A percentile compares a stretch with the other conserved stretches of the same genome.
These are phyloP conservation scores for Lentinula guzmanii DNA, from an alignment of 768 basidiomycete genomes.

Conservation along the genomic window DNA sequence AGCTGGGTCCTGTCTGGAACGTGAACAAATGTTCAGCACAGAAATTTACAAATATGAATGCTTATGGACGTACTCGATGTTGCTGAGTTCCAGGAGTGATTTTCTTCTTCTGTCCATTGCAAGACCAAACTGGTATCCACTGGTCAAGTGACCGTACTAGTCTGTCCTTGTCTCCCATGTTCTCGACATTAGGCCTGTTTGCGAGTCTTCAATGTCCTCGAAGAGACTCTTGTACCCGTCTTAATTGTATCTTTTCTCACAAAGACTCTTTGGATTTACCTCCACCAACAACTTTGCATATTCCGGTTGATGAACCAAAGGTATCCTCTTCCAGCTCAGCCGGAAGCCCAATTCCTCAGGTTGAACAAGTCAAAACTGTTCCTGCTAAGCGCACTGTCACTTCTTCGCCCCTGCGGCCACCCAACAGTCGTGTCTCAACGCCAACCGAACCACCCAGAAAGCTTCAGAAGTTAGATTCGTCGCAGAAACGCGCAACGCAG, in stretches of 20 bases:
- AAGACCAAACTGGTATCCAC: not conserved
- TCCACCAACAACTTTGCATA: conserved; percentile 27
- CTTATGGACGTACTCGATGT: not conserved
- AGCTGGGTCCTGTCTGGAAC: conserved; percentile 40
- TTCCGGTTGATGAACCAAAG: conserved; percentile 28
- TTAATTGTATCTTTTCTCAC: conserved; percentile 67
- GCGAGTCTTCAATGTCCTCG: conserved; percentile 56
- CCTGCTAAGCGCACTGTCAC: conserved; percentile 49
- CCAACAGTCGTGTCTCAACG: conserved; percentile 13
- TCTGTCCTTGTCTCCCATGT: conserved; percentile 37
- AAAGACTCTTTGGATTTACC: conserved; percentile 22
- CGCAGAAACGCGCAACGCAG: conserved; percentile 35
- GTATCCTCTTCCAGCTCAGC: conserved; percentile 5
- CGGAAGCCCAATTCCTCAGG: conserved; percentile 9
- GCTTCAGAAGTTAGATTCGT: conserved; percentile 47
- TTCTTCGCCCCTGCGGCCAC: conserved; percentile 22
- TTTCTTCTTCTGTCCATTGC: not conserved
- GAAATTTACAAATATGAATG: not conserved
- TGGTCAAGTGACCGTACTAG: not conserved
- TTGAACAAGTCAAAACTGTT: conserved; percentile 17
- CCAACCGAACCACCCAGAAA: conserved; percentile 55
- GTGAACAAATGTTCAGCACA: not conserved
- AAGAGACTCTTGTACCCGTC: conserved; percentile 36
- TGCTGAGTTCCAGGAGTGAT: not conserved
- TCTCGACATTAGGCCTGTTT: conserved; percentile 56